Percentiles rank a stretch among this genome's conserved stretches.
Evolutionary conservation across 192 early-diverging fungal genomes (phyloP).

Genomic region (Umbelopsis ramanniana): DNA sequence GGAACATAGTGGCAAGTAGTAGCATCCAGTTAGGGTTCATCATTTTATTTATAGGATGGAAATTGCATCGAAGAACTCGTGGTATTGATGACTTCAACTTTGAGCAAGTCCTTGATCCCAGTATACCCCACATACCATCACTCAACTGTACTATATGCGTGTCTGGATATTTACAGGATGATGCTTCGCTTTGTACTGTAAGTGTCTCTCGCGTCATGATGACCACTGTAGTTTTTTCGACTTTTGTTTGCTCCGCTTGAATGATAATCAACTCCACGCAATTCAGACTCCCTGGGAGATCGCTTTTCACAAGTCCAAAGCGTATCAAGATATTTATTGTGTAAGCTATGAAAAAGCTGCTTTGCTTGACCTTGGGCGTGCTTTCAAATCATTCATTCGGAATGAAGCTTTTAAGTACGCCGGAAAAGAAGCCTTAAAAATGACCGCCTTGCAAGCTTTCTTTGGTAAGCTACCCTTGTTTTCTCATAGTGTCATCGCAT

Average conservation of each 20-base stretch:
- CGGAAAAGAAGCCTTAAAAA: slow-evolving; percentile 49
- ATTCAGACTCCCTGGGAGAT: slow-evolving; percentile 51
- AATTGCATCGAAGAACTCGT: slow-evolving; percentile 44
- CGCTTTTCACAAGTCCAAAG: slow-evolving; percentile 33
- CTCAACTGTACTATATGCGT: slow-evolving; percentile 58
- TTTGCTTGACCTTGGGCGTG: slow-evolving; percentile 49
- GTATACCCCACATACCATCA: slow-evolving; percentile 57
- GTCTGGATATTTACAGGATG: slow-evolving; percentile 59
- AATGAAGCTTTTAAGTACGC: slow-evolving; percentile 54
- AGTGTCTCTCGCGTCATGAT: neutral
- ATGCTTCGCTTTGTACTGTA: neutral
- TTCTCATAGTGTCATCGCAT: neutral
- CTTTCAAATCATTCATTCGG: slow-evolving; percentile 53
- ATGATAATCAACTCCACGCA: neutral
- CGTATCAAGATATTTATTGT: slow-evolving; percentile 50
- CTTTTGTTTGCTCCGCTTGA: neutral
- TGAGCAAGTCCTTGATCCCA: slow-evolving; percentile 49
- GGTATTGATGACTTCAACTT: slow-evolving; percentile 55
- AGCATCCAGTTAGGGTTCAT: too few relatives aligned
- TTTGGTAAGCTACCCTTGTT: slow-evolving; percentile 39
- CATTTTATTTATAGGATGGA: slow-evolving; percentile 28
- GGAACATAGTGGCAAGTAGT: neutral
- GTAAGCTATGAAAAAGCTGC: slow-evolving; percentile 53
- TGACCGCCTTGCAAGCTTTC: slow-evolving; percentile 55
- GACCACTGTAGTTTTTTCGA: too few relatives aligned